These are phyloP conservation scores for Monosporascus sp. DNA, from an alignment of 2,329 filamentous ascomycete species.

Conservation along the genomic window DNA sequence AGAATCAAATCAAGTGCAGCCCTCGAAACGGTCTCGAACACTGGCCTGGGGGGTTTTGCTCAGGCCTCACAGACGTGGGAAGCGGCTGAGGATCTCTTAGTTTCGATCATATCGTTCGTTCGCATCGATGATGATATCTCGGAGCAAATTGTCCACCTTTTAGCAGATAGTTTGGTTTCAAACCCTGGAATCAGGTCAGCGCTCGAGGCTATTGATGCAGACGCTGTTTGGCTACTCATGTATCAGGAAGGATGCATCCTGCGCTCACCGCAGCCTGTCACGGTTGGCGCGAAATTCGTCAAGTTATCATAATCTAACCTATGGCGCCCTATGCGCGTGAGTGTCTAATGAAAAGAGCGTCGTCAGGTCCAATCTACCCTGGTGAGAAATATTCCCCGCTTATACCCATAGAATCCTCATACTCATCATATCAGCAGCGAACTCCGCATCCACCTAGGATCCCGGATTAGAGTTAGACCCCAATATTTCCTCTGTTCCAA, in stretches of 20 bases:
- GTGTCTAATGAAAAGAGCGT: background rate
- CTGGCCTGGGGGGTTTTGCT: conserved; percentile 52
- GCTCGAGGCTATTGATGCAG: conserved; percentile 61
- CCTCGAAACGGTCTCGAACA: conserved; percentile 9
- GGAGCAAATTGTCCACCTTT: conserved; percentile 62
- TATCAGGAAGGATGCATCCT: conserved; percentile 41
- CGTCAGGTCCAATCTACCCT: no score
- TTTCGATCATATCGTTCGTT: conserved; percentile 57
- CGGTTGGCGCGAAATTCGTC: conserved; percentile 39
- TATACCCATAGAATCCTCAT: no score
- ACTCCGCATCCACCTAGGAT: no score
- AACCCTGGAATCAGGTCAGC: conserved; percentile 47
- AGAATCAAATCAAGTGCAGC: conserved; percentile 10
- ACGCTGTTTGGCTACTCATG: conserved; percentile 70
- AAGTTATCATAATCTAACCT: conserved; percentile 6
- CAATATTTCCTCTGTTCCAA: no score
- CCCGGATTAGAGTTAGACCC: no score
- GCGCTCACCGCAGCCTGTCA: conserved; percentile 31
- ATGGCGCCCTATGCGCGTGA: background rate
- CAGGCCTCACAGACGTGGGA: conserved; percentile 62
- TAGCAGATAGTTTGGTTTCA: conserved; percentile 45
- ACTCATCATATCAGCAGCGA: no score
- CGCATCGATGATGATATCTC: conserved; percentile 63
- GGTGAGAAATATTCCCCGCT: no score
- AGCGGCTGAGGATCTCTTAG: conserved; percentile 53